Evolutionary conservation across 2,329 filamentous ascomycete genomes (phyloP), one percentile per base, ranked within the genome.

Genomic region (Thelonectria blattea): DNA sequence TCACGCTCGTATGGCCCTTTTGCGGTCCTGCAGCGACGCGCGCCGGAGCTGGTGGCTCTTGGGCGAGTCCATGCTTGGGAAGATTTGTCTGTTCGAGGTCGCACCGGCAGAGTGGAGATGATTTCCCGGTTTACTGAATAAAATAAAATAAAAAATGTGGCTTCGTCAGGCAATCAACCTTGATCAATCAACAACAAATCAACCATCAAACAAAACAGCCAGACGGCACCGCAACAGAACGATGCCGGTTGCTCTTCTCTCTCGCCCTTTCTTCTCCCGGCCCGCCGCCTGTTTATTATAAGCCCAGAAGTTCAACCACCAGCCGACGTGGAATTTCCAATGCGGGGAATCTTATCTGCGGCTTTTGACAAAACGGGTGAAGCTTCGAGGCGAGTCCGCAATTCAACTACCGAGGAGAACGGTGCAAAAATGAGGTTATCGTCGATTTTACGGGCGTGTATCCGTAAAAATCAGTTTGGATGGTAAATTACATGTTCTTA

Each of bases 261-360:
- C 15, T 42, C 6, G 5, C 39, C 15, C 32, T 34, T 14, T 8
- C 32, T 8, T 14, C 32, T 14, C 34, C 34, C 34, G 12, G 34
- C n/a, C 14, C 41, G 14, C 41, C 43, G 11, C n/a, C n/a, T n/a
- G n/a, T n/a, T 46, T 46, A 46, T 24, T 46, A 46, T 27, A 43
- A 10, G 34, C 34, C 10, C 34, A 37, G 15, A 11, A 14, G 3
- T 10, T n/a, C 34, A 14, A 37, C 15, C 34, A 37, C 34, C 3
- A 2, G 43, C 42, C 5, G n/a, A 45, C 42, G 18, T 18, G 27
- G 27, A 30, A 47, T 15, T 11, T 48, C 11, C 18, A 45, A 45
- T 37, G 47, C 47, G 47, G 47, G 47, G 47, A 22, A 37, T n/a
- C 47, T 20, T 49, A 32, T 49, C 30, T 49, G 47, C 47, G 30